These are phyloP conservation scores for Baeospora myosura DNA, from an alignment of 1,284 basidiomycete species.

Conservation along the genomic window DNA sequence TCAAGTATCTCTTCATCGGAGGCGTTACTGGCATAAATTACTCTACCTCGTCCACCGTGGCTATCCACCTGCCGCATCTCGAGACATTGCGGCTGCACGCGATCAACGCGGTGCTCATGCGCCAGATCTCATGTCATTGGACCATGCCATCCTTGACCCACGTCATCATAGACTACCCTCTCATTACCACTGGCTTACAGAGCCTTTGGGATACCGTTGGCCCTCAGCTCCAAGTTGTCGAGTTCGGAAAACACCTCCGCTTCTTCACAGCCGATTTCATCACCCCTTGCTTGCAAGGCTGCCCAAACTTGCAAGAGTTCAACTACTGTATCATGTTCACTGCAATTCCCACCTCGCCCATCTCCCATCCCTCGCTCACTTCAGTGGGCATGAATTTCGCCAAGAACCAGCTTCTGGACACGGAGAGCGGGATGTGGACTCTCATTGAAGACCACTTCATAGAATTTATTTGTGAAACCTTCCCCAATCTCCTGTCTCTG, in stretches of 20 bases:
- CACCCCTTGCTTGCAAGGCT: slow-evolving; percentile 36
- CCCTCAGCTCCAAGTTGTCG: slow-evolving; percentile 42
- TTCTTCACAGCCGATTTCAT: slow-evolving; percentile 44
- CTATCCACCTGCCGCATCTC: slow-evolving; percentile 31
- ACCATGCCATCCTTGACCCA: slow-evolving; percentile 43
- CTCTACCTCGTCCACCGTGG: slow-evolving; percentile 11
- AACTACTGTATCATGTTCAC: slow-evolving; percentile 56
- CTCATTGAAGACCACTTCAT: slow-evolving; percentile 41
- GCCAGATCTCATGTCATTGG: slow-evolving; percentile 41
- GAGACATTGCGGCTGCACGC: slow-evolving; percentile 46
- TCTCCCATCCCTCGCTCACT: slow-evolving; percentile 28
- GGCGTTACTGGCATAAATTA: slow-evolving; percentile 38
- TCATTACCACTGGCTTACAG: slow-evolving; percentile 17
- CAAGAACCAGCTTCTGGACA: slow-evolving; percentile 31
- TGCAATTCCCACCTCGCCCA: slow-evolving; percentile 21
- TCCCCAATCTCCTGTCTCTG: slow-evolving; percentile 33
- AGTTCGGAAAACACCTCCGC: slow-evolving; percentile 47
- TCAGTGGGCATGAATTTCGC: slow-evolving; percentile 45
- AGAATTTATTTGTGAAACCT: slow-evolving; percentile 26
- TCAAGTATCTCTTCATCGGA: slow-evolving; percentile 51
- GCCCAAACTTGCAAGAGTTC: slow-evolving; percentile 41
- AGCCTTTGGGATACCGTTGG: slow-evolving; percentile 45
- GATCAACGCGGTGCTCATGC: slow-evolving; percentile 42
- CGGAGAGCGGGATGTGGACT: slow-evolving; percentile 31
- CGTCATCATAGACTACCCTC: slow-evolving; percentile 40